These are phyloP conservation scores for Fusarium sp. DNA, from an alignment of 2,329 filamentous ascomycete genomes.

Conservation along the genomic window DNA sequence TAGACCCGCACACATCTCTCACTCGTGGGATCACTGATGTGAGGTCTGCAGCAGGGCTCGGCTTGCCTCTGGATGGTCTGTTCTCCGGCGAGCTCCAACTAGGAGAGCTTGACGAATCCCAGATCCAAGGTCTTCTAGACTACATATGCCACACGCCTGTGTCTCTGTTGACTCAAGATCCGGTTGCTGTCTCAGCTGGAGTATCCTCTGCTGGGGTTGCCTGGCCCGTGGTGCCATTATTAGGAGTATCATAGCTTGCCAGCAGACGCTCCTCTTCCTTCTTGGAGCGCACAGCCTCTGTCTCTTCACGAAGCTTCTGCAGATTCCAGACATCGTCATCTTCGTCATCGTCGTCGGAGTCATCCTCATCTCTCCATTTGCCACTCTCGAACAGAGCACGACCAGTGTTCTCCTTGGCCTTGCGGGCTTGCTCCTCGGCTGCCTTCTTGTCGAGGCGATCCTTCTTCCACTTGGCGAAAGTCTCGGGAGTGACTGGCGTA, in stretches of 20 bases:
- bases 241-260: conserved; percentile 44
- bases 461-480: conserved; percentile 97
- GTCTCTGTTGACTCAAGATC: conserved; percentile 36
- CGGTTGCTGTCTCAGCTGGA: conserved; percentile 35
- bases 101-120: conserved; percentile 39
- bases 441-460: conserved; percentile 94
- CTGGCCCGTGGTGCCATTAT: conserved; percentile 14
- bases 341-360: conserved; percentile 69
- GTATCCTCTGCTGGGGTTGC: conserved; percentile 30
- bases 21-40: conserved; percentile 28
- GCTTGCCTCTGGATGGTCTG: conserved; percentile 46
- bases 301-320: conserved; percentile 84
- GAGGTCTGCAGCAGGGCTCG: conserved; percentile 44
- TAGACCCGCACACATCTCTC: conserved; percentile 42
- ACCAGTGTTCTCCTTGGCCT: conserved; percentile 95
- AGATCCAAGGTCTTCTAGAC: conserved; percentile 39
- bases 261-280: conserved; percentile 80
- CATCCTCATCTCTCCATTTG: conserved; percentile 81
- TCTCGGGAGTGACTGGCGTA: conserved; percentile 92
- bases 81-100: conserved; percentile 37
- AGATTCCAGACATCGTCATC: conserved; percentile 78
- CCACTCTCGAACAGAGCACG: conserved; percentile 96
- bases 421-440: conserved; percentile 88
- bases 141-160: conserved; percentile 32
- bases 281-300: conserved; percentile 76